Percentiles rank a stretch among this genome's conserved stretches.
Conservation (phyloP, 2,329 filamentous ascomycete genomes). For the Raffaelea ambrosiae region DNA sequence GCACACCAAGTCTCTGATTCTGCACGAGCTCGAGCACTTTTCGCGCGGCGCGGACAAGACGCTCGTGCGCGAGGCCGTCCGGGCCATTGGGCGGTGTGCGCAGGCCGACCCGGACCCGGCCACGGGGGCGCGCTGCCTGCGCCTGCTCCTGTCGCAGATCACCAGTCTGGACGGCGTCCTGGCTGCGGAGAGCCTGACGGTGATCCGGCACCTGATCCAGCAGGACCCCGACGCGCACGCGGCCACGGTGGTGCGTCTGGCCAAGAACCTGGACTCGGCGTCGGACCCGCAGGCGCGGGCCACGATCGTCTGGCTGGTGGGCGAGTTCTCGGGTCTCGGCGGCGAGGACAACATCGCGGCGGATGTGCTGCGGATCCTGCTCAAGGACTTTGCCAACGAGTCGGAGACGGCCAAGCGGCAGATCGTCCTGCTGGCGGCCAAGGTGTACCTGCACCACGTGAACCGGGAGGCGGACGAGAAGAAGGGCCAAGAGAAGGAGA, state of each 20-base stretch:
- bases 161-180: constrained; percentile 79
- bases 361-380: constrained; percentile 80
- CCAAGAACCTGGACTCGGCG: constrained; percentile 83
- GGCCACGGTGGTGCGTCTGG: constrained; percentile 78
- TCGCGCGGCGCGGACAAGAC: constrained; percentile 64
- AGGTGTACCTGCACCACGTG: constrained; percentile 86
- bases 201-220: constrained; percentile 92
- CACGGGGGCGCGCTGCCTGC: constrained; percentile 71
- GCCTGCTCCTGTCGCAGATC: constrained; percentile 76
- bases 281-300: constrained; percentile 83
- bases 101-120: constrained; percentile 53
- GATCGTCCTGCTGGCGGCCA: constrained; percentile 87
- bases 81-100: constrained; percentile 88
- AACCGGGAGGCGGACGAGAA: constrained; percentile 41
- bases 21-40: constrained; percentile 93
- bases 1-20: constrained; percentile 73
- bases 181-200: constrained; percentile 87
- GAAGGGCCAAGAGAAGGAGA: constrained; percentile 16
- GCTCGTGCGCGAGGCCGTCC: constrained; percentile 79
- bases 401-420: constrained; percentile 82
- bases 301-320: constrained; percentile 95
- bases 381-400: constrained; percentile 52
- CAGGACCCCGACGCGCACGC: constrained; percentile 74
- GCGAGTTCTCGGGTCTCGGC: constrained; percentile 78
- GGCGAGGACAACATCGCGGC: constrained; percentile 84